phyloP scores from a whole-genome alignment of 371 early-diverging fungal species.

The Dichotomocladium elegans region DNA sequence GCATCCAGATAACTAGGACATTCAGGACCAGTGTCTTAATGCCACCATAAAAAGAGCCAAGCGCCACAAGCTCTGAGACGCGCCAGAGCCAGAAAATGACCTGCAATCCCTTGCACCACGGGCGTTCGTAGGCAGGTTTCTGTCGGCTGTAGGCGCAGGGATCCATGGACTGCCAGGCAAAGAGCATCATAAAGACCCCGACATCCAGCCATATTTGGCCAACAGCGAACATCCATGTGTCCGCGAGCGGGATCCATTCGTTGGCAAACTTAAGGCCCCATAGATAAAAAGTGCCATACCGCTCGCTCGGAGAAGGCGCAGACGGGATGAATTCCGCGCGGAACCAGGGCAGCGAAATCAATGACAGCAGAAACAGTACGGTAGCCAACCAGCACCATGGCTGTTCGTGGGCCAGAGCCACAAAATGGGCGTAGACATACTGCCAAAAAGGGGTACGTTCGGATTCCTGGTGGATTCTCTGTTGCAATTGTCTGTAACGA shows the following conservation, averaged over 20 bases:
- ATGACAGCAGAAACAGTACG: constrained; percentile 39
- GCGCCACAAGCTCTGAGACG: constrained; percentile 24
- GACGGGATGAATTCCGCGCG: constrained; percentile 55
- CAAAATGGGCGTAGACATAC: constrained; percentile 22
- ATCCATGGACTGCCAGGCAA: constrained; percentile 25
- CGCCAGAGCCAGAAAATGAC: constrained; percentile 42
- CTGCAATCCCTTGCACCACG: constrained; percentile 29
- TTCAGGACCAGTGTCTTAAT: constrained; percentile 27
- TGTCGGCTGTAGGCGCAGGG: constrained; percentile 2
- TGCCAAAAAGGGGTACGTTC: neutral
- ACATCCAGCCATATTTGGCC: constrained; percentile 43
- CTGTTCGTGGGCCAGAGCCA: constrained; percentile 20
- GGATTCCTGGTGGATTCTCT: constrained; percentile 1
- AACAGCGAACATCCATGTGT: constrained; percentile 71
- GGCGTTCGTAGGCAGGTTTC: constrained; percentile 9
- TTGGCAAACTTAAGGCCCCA: constrained; percentile 51
- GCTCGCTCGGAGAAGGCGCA: constrained; percentile 28
- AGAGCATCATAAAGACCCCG: constrained; percentile 39
- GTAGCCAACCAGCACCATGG: constrained; percentile 43
- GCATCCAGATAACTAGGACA: constrained; percentile 24
- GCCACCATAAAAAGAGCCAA: constrained; percentile 43
- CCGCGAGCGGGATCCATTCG: constrained; percentile 78
- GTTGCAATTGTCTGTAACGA: neutral
- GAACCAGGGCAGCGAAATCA: constrained; percentile 49
- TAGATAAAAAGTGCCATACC: constrained; percentile 54